These are phyloP conservation scores for Raddia distichophylla DNA, from an alignment of 176 grass and related monocot genomes.

Conservation along the genomic window DNA sequence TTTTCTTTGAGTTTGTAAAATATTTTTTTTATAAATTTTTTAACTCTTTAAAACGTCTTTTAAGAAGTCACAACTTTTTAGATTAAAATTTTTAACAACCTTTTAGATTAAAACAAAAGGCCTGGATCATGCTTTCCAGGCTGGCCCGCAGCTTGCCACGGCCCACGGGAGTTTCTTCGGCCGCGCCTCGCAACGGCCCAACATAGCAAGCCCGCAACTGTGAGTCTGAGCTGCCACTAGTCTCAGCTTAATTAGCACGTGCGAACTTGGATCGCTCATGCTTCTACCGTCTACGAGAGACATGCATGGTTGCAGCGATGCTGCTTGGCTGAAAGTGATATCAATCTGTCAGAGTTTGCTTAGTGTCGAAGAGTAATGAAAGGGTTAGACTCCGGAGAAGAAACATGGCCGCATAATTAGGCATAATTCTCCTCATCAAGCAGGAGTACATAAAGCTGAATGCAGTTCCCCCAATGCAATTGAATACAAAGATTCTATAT, in stretches of 20 bases:
- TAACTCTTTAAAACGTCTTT: too few species aligned
- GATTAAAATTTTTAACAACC: too few species aligned
- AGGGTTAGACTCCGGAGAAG: background rate
- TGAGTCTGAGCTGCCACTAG: too few species aligned
- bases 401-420: constrained; percentile 6
- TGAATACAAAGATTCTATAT: constrained; percentile 69
- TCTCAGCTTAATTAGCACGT: too few species aligned
- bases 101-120: too few species aligned
- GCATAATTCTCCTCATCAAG: constrained; percentile 5
- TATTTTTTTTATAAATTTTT: too few species aligned
- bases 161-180: too few species aligned
- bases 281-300: background rate
- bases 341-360: background rate
- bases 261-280: background rate
- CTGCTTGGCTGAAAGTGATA: background rate
- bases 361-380: background rate
- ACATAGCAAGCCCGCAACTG: too few species aligned
- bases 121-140: too few species aligned
- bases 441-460: constrained; percentile 19
- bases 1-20: too few species aligned
- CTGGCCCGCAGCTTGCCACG: too few species aligned
- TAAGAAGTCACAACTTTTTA: too few species aligned
- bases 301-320: background rate
- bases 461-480: constrained; percentile 63
- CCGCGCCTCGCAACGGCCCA: background rate